Base-by-base conservation (phyloP, 2,329 filamentous ascomycete species). In the Rhinocladiella similis region DNA sequence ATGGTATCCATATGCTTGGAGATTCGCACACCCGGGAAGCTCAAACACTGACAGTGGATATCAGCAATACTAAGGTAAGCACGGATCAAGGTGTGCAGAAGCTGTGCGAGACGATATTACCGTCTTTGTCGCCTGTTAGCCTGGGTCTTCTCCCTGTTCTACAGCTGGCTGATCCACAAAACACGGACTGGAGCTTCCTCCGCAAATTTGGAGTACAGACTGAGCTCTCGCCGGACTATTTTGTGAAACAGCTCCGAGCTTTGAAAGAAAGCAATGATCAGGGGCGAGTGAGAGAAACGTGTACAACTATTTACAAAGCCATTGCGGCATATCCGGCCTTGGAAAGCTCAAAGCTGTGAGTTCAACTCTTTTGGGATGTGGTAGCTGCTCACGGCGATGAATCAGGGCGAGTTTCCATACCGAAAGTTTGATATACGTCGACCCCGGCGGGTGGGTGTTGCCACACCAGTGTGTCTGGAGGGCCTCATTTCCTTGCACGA, bases 81-180 rank as follows among this genome's bases (percentile, higher is more conserved):
- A 55, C 53, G 36, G 38, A 55, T 55, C 46, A 43, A 50, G 53
- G 53, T 42, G 33, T 50, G 35, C 53, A 46, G 33, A 43, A 55
- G 36, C 53, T 55, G 33, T 50, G 46, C 47, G 46, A 55, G 35
- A 50, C 53, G n/a, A 38, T 50, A 41, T 50, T 55, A 38, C 53
- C 53, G 35, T 35, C 46, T 20, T 50, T 55, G 46, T 42, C 35
- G 25, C 16, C 53, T 43, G 18, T 38, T 35, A 55, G 46, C 53
- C 35, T 50, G 20, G 53, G 33, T 45, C 46, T 46, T 43, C 53
- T 55, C 22, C 53, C 53, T 45, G 29, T 55, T 19, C 9, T 55
- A 35, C 46, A 50, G 41, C 29, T 55, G 45, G 35, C 12, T 46
- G 53, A 50, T 49, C 53, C 46, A 25, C 12, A 50, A 33, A 29